phyloP scores from a whole-genome alignment of 2,329 filamentous ascomycete genomes.

The Monilinia fructigena region DNA sequence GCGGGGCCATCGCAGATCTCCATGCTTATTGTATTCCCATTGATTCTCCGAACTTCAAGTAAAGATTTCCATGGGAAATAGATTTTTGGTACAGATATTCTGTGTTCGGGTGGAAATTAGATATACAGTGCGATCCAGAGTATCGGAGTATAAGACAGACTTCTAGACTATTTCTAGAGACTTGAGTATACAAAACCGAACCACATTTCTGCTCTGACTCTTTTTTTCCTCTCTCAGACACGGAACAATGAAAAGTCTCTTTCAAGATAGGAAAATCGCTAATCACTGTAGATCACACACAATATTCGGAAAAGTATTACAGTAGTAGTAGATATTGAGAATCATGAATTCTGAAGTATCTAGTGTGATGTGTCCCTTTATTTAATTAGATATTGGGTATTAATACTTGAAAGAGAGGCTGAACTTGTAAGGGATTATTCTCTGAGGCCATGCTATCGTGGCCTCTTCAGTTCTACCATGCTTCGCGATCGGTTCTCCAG shows the following conservation, averaged over 20 bases:
- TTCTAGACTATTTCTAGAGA: too few species aligned
- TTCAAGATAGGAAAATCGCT: neutral
- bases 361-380: too few species aligned
- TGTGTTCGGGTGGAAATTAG: neutral
- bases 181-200: too few species aligned
- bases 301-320: neutral
- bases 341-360: neutral
- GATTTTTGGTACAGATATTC: neutral
- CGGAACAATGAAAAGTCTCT: neutral
- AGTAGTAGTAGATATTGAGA: too few species aligned
- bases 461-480: too few species aligned
- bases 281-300: slow-evolving; percentile 4
- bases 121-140: neutral
- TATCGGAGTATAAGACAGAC: neutral
- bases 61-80: neutral
- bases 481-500: too few species aligned
- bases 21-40: neutral
- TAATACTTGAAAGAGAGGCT: too few species aligned
- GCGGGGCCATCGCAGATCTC: slow-evolving; percentile 3
- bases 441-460: too few species aligned
- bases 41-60: neutral
- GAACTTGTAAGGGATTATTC: too few species aligned
- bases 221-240: neutral
- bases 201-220: neutral
- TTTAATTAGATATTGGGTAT: too few species aligned